phyloP scores from a whole-genome alignment of 1,139 yeast genomes.

The Magnusiomyces tetraspermus region DNA sequence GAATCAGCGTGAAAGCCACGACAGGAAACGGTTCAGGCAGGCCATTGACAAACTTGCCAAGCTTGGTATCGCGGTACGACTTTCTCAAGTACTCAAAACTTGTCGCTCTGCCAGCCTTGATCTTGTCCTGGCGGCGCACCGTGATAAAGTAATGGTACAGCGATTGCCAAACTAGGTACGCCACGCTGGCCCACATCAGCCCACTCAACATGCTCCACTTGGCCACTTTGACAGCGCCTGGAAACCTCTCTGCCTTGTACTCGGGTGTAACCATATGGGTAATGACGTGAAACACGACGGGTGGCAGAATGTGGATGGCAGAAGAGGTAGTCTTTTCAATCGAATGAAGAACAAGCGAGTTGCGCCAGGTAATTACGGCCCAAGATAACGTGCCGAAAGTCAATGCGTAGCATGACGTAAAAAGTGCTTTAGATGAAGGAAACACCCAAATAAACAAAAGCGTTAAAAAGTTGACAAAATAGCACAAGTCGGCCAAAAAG shows the following conservation, averaged over 20 bases:
- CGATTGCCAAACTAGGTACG: slow-evolving; percentile 87
- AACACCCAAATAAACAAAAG: slow-evolving; percentile 71
- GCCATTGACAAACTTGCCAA: slow-evolving; percentile 74
- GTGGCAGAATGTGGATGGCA: slow-evolving; percentile 86
- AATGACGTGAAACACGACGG: slow-evolving; percentile 76
- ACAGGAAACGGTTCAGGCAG: slow-evolving; percentile 81
- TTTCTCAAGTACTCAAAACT: slow-evolving; percentile 78
- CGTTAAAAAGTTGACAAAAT: slow-evolving; percentile 70
- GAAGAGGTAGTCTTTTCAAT: slow-evolving; percentile 91
- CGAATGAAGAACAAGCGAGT: slow-evolving; percentile 83
- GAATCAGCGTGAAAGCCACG: slow-evolving; percentile 74
- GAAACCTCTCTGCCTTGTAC: slow-evolving; percentile 51
- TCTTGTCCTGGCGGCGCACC: slow-evolving; percentile 64
- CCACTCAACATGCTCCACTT: slow-evolving; percentile 69
- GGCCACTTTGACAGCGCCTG: slow-evolving; percentile 63
- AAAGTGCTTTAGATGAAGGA: slow-evolving; percentile 63
- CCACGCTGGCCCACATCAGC: slow-evolving; percentile 67
- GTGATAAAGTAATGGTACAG: slow-evolving; percentile 88
- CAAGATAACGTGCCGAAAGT: slow-evolving; percentile 83
- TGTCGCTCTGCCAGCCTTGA: slow-evolving; percentile 76
- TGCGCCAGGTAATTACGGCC: slow-evolving; percentile 95
- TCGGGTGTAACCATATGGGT: slow-evolving; percentile 66
- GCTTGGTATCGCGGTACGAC: slow-evolving; percentile 50
- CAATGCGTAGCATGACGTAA: slow-evolving; percentile 75
- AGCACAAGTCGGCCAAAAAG: slow-evolving; percentile 87